phyloP scores from a whole-genome alignment of 441 rosid species.

The Capsella rubella region DNA sequence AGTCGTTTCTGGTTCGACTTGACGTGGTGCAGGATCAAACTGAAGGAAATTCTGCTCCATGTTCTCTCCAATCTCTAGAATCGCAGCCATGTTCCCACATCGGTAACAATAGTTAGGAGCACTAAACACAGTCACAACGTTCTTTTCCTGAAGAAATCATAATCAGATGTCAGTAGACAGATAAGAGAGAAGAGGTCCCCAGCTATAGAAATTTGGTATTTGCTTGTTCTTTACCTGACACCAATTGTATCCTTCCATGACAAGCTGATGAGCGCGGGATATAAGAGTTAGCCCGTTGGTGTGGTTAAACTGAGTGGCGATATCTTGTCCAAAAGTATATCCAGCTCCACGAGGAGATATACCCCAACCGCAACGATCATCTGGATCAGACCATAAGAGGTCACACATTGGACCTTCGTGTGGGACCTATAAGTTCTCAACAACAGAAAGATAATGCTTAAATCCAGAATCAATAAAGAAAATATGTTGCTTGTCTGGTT shows the following conservation, averaged over 20 bases:
- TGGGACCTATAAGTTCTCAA: constrained; percentile 27
- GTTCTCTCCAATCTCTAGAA: constrained; percentile 36
- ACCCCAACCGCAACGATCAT: constrained; percentile 30
- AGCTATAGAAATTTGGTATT: background rate
- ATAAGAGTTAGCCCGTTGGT: constrained; percentile 21
- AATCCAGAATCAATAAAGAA: background rate
- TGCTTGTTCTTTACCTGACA: constrained; percentile 20
- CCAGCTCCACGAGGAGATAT: constrained; percentile 36
- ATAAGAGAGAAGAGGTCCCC: background rate
- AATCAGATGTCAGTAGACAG: background rate
- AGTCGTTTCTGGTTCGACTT: constrained; percentile 33
- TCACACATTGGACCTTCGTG: constrained; percentile 42
- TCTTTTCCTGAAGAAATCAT: background rate
- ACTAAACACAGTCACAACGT: constrained; percentile 37
- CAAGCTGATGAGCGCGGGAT: constrained; percentile 21
- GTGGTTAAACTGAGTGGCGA: constrained; percentile 25
- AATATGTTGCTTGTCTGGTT: background rate
- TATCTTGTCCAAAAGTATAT: constrained; percentile 33
- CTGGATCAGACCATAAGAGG: constrained; percentile 31
- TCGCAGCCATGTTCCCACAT: constrained; percentile 43
- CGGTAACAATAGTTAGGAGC: constrained; percentile 31
- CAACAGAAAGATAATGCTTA: background rate
- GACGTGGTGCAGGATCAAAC: constrained; percentile 41
- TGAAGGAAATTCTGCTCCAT: constrained; percentile 40
- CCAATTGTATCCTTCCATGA: constrained; percentile 43